A percentile compares a stretch with the other conserved stretches of the same genome.
phyloP scores from a whole-genome alignment of 306 rosid genomes.

The Dryas alaskensis region DNA sequence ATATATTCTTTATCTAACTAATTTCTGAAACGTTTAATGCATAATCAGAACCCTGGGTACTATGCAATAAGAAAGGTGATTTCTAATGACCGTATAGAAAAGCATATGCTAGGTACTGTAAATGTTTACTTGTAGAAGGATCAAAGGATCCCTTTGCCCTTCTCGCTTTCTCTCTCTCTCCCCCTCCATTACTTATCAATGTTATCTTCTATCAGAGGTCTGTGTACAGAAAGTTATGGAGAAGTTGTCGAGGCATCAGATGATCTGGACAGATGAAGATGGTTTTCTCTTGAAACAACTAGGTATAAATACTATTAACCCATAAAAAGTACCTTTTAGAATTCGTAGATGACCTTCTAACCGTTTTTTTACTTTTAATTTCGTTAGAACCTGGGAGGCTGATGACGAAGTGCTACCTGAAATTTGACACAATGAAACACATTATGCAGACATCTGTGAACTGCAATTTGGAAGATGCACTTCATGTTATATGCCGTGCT shows the following conservation, averaged over 20 bases:
- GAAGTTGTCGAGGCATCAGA: slow-evolving; percentile 67
- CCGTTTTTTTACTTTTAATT: slow-evolving; percentile 21
- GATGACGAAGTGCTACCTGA: slow-evolving; percentile 94
- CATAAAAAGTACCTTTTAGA: slow-evolving; percentile 7
- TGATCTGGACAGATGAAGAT: slow-evolving; percentile 95
- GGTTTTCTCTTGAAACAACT: slow-evolving; percentile 89
- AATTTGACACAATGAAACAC: slow-evolving; percentile 90
- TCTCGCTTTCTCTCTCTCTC: slow-evolving; percentile 11
- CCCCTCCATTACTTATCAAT: slow-evolving; percentile 18
- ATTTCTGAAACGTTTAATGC: slow-evolving; percentile 14
- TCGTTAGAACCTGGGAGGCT: slow-evolving; percentile 84
- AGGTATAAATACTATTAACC: slow-evolving; percentile 46
- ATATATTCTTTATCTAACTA: slow-evolving; percentile 21
- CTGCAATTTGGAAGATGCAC: slow-evolving; percentile 74
- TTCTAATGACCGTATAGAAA: slow-evolving; percentile 56
- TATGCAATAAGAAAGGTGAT: slow-evolving; percentile 63
- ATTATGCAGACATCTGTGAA: slow-evolving; percentile 75
- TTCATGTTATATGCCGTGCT: slow-evolving; percentile 71
- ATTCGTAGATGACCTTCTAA: slow-evolving; percentile 25
- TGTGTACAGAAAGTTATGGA: slow-evolving; percentile 70
- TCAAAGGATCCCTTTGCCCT: neutral
- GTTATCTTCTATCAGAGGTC: slow-evolving; percentile 49
- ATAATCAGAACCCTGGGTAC: slow-evolving; percentile 65
- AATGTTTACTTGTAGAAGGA: slow-evolving; percentile 12
- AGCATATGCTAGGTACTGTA: slow-evolving; percentile 72